phyloP scores from a whole-genome alignment of 2,329 filamentous ascomycete genomes.

The Diaporthe sp. region DNA sequence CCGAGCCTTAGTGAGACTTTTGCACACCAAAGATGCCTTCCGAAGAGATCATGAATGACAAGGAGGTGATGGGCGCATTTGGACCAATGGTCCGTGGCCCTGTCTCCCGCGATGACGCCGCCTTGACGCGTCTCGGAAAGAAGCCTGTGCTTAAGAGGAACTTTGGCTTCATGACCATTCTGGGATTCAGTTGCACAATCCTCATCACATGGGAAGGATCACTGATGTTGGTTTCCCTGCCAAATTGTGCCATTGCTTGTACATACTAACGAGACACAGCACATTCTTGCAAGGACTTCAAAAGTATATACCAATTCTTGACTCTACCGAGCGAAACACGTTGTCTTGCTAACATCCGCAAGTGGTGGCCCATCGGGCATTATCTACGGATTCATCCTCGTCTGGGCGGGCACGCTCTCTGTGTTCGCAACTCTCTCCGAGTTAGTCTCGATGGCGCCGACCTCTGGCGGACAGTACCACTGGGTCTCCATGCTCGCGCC shows the following conservation, averaged over 20 bases:
- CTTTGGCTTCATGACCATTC: constrained; percentile 34
- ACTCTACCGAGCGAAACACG: constrained; percentile 1
- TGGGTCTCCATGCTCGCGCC: constrained; percentile 49
- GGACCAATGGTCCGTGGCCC: not conserved
- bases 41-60: not conserved
- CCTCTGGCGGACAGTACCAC: constrained; percentile 70
- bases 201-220: constrained; percentile 34
- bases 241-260: rapidly evolving
- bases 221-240: constrained; percentile 40
- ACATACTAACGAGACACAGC: not conserved
- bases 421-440: constrained; percentile 62
- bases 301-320: not conserved
- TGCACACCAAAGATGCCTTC: not conserved
- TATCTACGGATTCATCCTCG: constrained; percentile 60
- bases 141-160: constrained; percentile 31
- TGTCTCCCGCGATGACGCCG: constrained; percentile 4
- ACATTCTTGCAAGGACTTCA: constrained; percentile 24
- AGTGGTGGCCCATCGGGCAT: constrained; percentile 63
- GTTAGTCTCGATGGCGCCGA: constrained; percentile 68
- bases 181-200: constrained; percentile 24
- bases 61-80: not conserved
- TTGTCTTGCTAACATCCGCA: constrained; percentile 36
- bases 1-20: not conserved
- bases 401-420: constrained; percentile 55
- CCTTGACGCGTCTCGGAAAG: constrained; percentile 28